These are phyloP conservation scores for Kodamaea sagamina DNA, from an alignment of 805 yeast genomes.

Conservation along the genomic window DNA sequence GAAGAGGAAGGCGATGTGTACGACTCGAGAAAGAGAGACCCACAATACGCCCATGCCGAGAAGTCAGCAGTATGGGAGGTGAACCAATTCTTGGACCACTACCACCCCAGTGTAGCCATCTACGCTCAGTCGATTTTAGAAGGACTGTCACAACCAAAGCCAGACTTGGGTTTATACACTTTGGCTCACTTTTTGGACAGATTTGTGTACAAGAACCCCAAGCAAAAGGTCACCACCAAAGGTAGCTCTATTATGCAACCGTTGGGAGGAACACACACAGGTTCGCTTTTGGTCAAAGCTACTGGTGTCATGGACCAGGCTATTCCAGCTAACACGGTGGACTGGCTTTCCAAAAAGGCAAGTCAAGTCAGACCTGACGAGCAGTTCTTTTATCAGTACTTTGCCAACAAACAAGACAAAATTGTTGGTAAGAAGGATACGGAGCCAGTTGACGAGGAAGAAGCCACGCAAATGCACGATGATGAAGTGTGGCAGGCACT, in stretches of 20 bases:
- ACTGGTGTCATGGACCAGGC: conserved; percentile 44
- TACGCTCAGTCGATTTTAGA: conserved; percentile 70
- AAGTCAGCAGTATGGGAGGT: conserved; percentile 87
- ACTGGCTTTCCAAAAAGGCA: conserved; percentile 72
- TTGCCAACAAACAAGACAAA: conserved; percentile 57
- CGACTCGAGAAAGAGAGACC: conserved; percentile 90
- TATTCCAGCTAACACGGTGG: conserved; percentile 80
- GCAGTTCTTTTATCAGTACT: conserved; percentile 83
- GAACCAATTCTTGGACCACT: conserved; percentile 70
- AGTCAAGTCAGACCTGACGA: conserved; percentile 83
- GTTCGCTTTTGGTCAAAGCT: conserved; percentile 66
- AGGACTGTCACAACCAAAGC: conserved; percentile 57
- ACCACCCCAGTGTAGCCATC: conserved; percentile 86
- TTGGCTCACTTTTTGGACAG: conserved; percentile 90
- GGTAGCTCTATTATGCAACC: conserved; percentile 98
- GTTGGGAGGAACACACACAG: conserved; percentile 79
- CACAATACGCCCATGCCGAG: conserved; percentile 85
- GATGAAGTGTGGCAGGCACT: conserved; percentile 82
- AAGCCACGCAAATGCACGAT: conserved; percentile 54
- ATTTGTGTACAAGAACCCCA: conserved; percentile 92
- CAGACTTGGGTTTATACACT: conserved; percentile 88
- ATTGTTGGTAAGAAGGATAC: conserved; percentile 29
- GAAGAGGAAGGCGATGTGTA: conserved; percentile 41
- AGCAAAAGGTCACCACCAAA: conserved; percentile 68
- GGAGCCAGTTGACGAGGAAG: conserved; percentile 32